Evolutionary conservation across 352 stramenopile genomes (phyloP), one percentile per base, ranked within the genome.

Genomic region (Pythium sukuiense): DNA sequence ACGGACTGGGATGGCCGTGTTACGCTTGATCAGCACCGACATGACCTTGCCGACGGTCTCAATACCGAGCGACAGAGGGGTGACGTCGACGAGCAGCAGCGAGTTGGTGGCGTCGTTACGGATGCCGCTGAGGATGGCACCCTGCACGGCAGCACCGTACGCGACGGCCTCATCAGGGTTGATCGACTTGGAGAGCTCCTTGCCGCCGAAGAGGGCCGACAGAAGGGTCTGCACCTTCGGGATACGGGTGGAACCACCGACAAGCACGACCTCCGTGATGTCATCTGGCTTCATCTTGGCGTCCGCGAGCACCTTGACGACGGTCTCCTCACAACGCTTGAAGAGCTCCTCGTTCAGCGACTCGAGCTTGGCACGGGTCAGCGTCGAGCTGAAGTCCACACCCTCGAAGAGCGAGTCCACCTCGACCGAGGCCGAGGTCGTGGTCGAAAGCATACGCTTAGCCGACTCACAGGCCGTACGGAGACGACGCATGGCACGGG

Each of bases 401-500:
- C 92, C 91, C 61, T 98, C 92, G 65, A 94, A 97, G 43, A 98
- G 82, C 43, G 81, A 92, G 73, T 98, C 92, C 61, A 97, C 97
- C 68, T 97, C 89, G 69, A 97, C 93, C 70, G 92, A 84, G 37
- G 90, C 89, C 70, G 91, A 84, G 32, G 87, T 97, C 11, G 85
- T 95, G 27, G 76, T 85, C 13, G 89, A 98, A 35, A 98, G 80
- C 53, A 92, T 96, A 58, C 90, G 83, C 89, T 99, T 99, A n/a
- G 96, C 97, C 66, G 96, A 94, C 85, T 99, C 97, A 85, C 96
- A 99, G 30, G 94, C 94, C 64, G 96, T 99, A 57, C 96, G 91
- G 27, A 99, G 89, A 87, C 96, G 92, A 67, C 95, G 91, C 74
- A 98, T 92, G 57, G 96, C 89, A 76, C 96, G 90, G 59, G 97